Evolutionary conservation across 345 rosid genomes (phyloP).

Genomic region (Acer negundo): DNA sequence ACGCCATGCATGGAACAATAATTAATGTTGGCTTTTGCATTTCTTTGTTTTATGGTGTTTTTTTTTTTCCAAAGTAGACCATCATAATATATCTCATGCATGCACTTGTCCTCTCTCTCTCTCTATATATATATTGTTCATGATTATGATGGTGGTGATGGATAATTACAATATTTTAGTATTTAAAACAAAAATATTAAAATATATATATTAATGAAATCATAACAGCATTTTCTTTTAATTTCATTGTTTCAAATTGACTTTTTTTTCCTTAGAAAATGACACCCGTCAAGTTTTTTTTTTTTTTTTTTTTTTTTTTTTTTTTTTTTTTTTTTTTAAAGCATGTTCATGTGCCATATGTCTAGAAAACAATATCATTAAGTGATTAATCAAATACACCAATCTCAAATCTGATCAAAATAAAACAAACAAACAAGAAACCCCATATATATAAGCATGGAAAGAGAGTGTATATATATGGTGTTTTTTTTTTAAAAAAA

Average conservation of each 20-base stretch:
- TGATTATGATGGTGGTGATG: not conserved
- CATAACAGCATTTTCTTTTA: too few relatives aligned
- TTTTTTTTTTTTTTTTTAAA: too few relatives aligned
- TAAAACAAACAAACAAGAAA: conserved; percentile 1
- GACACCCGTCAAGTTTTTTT: not conserved
- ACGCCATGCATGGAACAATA: too few relatives aligned
- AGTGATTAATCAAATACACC: not conserved
- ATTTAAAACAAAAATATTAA: not conserved
- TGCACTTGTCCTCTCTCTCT: not conserved
- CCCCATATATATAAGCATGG: not conserved
- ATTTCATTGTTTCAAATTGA: too few relatives aligned
- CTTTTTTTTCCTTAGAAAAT: not conserved
- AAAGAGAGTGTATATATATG: too few relatives aligned
- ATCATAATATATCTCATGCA: not conserved
- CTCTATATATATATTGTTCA: not conserved
- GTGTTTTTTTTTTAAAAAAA: too few relatives aligned
- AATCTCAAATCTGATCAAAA: not conserved
- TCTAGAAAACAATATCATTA: not conserved
- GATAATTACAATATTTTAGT: not conserved
- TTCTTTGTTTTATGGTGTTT: not conserved
- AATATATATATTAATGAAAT: too few relatives aligned
- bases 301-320: too few relatives aligned
- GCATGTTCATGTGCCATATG: conserved; percentile 10
- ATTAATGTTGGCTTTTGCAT: not conserved
- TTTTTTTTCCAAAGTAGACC: not conserved